phyloP scores from a whole-genome alignment of 345 rosid species.

The Pistacia atlantica region DNA sequence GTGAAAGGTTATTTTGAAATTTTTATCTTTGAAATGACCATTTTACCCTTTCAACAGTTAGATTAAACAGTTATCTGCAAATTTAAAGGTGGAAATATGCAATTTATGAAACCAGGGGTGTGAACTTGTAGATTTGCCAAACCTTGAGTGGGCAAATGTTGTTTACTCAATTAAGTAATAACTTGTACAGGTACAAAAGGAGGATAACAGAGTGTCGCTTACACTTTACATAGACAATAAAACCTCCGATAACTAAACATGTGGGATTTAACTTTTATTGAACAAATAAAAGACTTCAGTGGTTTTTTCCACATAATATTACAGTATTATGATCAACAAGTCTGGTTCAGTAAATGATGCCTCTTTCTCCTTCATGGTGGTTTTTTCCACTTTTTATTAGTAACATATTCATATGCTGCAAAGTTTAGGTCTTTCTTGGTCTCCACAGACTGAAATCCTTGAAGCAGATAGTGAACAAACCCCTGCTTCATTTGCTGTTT shows the following conservation, averaged over 20 bases:
- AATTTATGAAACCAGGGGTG: too few species aligned
- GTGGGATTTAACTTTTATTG: conserved; percentile 6
- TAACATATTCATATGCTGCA: conserved; percentile 25
- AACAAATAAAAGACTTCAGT: conserved; percentile 7
- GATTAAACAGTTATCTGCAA: too few species aligned
- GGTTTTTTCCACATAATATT: background rate
- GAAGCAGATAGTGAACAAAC: conserved; percentile 41
- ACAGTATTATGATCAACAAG: conserved; percentile 1
- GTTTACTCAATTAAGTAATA: background rate
- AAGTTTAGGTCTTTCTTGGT: conserved; percentile 38
- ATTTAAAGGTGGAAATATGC: too few species aligned
- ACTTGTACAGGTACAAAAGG: conserved; percentile 16
- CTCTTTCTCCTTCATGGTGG: too few species aligned
- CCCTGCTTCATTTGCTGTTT: conserved; percentile 43
- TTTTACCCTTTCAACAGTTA: too few species aligned
- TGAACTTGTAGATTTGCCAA: too few species aligned
- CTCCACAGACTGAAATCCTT: conserved; percentile 41
- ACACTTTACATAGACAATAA: background rate
- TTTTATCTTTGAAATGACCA: too few species aligned
- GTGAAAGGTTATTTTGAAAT: too few species aligned
- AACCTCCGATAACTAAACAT: background rate
- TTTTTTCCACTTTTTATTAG: background rate
- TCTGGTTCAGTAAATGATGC: background rate
- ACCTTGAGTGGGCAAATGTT: too few species aligned
- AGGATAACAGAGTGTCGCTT: background rate